A percentile compares a stretch with the other conserved stretches of the same genome.
Conservation (phyloP, 2,329 filamentous ascomycete species). For the Ceratocystis harringtonii region DNA sequence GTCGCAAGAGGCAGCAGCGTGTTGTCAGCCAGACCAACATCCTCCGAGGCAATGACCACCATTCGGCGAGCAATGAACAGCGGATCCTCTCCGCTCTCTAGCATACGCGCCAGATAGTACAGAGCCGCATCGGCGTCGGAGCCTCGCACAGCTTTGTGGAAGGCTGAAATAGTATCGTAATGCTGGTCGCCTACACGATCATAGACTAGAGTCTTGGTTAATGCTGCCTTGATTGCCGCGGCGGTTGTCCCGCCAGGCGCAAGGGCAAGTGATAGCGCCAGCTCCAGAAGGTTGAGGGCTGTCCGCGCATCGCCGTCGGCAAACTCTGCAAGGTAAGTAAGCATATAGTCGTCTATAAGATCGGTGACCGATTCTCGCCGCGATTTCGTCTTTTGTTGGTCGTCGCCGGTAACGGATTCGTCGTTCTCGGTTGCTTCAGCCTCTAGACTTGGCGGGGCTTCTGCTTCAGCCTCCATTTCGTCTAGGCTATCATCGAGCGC, state of each 20-base stretch:
- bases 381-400: background rate
- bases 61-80: slow-evolving; percentile 84
- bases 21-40: slow-evolving; percentile 82
- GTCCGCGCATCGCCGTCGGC: slow-evolving; percentile 87
- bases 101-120: slow-evolving; percentile 92
- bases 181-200: slow-evolving; percentile 91
- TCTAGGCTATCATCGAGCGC: slow-evolving; percentile 40
- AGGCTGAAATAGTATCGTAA: slow-evolving; percentile 93
- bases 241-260: slow-evolving; percentile 48
- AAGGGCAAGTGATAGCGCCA: slow-evolving; percentile 62
- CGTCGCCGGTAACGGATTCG: background rate
- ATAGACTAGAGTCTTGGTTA: slow-evolving; percentile 89
- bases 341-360: slow-evolving; percentile 61
- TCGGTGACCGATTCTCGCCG: slow-evolving; percentile 19
- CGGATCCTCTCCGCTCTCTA: slow-evolving; percentile 86
- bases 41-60: slow-evolving; percentile 88
- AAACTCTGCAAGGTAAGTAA: slow-evolving; percentile 71
- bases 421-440: background rate
- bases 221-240: slow-evolving; percentile 59
- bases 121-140: slow-evolving; percentile 74
- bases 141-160: slow-evolving; percentile 89
- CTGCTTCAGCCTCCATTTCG: background rate
- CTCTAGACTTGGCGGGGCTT: background rate
- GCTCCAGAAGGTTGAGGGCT: slow-evolving; percentile 78
- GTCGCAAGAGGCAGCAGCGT: slow-evolving; percentile 70